A percentile compares a stretch with the other conserved stretches of the same genome.
These are phyloP conservation scores for Trichoderma sp. DNA, from an alignment of 2,329 filamentous ascomycete species.

Conservation along the genomic window DNA sequence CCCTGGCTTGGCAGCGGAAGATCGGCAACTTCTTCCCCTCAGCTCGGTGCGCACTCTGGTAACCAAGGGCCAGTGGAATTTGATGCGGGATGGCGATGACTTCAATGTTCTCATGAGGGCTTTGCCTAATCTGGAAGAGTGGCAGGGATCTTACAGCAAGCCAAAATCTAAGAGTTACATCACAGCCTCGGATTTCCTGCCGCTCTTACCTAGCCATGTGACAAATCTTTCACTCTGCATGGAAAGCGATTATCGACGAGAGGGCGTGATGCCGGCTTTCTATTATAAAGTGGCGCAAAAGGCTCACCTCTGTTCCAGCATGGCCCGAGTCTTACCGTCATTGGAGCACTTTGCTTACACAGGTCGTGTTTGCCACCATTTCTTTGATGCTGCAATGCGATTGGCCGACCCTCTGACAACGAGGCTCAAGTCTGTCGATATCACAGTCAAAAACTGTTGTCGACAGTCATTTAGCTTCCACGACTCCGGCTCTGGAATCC, in stretches of 20 bases:
- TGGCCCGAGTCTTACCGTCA: slow-evolving; percentile 58
- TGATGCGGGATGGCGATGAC: slow-evolving; percentile 62
- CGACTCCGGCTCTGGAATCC: slow-evolving; percentile 66
- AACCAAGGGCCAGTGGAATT: slow-evolving; percentile 74
- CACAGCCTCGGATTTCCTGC: slow-evolving; percentile 63
- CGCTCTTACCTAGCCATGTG: slow-evolving; percentile 54
- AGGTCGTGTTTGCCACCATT: slow-evolving; percentile 65
- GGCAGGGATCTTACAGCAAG: slow-evolving; percentile 65
- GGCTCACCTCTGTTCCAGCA: slow-evolving; percentile 62
- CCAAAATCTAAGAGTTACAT: slow-evolving; percentile 72
- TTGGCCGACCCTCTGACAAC: slow-evolving; percentile 47
- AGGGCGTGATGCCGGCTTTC: slow-evolving; percentile 57
- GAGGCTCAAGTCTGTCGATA: slow-evolving; percentile 62
- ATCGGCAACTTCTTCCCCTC: slow-evolving; percentile 42
- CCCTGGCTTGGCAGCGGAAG: slow-evolving; percentile 27
- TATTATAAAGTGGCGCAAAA: slow-evolving; percentile 57
- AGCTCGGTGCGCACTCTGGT: slow-evolving; percentile 63
- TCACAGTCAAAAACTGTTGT: slow-evolving; percentile 74
- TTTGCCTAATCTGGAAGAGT: slow-evolving; percentile 62
- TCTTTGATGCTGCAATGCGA: slow-evolving; percentile 59
- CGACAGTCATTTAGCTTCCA: slow-evolving; percentile 53
- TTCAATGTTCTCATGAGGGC: slow-evolving; percentile 60
- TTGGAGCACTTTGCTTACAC: slow-evolving; percentile 70
- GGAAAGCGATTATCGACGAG: slow-evolving; percentile 68
- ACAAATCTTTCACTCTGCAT: slow-evolving; percentile 65